Base-by-base conservation (phyloP, 2,329 filamentous ascomycete genomes). In the Penicillium sp. region DNA sequence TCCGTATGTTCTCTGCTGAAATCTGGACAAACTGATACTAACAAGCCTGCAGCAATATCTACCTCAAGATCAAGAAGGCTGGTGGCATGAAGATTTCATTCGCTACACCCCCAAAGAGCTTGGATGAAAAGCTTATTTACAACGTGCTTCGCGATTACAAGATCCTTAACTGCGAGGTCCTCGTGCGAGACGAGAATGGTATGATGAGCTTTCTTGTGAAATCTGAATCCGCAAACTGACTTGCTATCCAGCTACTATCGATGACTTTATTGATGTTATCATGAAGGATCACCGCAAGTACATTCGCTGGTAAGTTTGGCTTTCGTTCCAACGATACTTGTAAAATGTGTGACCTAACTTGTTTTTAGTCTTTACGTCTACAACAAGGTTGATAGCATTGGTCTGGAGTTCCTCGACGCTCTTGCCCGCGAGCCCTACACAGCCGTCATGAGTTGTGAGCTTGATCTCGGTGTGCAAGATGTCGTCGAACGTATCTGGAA, bases 61-160 rank as follows among this genome's bases (percentile, higher is more conserved):
- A 97, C 71, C 84, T 99, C 54, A 99, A 99, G 76, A 82, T 82
- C 24, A 99, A 99, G 76, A 96, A 94, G 71, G 92, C 93, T 0
- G 94, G 94, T 53, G 94, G 95, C 56, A 94, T 99, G 91, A 99
- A 99, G 77, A 97, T 99, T 71, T 97, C 90, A 14, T 99, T 99
- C 77, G 88, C 92, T 68, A 78, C 86, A 4, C 89, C 94, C 2
- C 93, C 94, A 4, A 97, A 97, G 75, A 79, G 89, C 56, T 81
- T 99, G 55, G 94, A 99, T 75, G 93, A 99, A 75, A 97, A 95
- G 79, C 96, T 99, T 90, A 82, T 99, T 56, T 96, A 88, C 81
- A 97, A 96, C 79, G 97, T 99, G 70, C 82, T 99, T 47, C 89
- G 91, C 64, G 94, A 99, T 81, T 99, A 99, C 86, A 97, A 97